Conservation (phyloP, 140 eudicot species). For the Senecio squalidus region DNA sequence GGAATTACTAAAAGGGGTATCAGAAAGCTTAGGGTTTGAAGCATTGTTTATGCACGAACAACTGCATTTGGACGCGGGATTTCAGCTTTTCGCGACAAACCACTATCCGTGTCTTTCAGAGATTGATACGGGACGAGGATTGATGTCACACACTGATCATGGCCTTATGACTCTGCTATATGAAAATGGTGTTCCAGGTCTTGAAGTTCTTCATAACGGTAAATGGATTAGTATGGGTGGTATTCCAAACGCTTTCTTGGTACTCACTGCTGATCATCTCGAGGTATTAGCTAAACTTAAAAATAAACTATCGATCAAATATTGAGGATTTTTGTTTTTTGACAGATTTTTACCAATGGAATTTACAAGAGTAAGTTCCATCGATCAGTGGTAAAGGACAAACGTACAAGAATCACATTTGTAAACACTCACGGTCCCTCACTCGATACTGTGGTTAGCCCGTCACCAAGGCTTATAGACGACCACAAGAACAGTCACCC, state of each 20-base stretch:
- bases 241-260: slow-evolving; percentile 26
- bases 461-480: no score
- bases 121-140: slow-evolving; percentile 8
- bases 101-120: slow-evolving; percentile 19
- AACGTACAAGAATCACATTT: no score
- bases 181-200: slow-evolving; percentile 41
- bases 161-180: slow-evolving; percentile 43
- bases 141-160: slow-evolving; percentile 24
- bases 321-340: no score
- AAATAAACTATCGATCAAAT: no score
- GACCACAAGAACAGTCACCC: no score
- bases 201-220: slow-evolving; percentile 38
- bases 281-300: slow-evolving; percentile 12
- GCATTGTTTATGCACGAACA: slow-evolving; percentile 15
- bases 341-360: no score
- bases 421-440: no score
- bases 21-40: slow-evolving; percentile 39
- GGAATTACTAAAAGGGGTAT: slow-evolving; percentile 34
- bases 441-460: no score
- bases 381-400: no score
- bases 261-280: slow-evolving; percentile 39
- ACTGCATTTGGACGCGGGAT: slow-evolving; percentile 24
- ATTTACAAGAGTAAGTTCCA: no score
- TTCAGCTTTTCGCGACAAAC: slow-evolving; percentile 26
- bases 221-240: slow-evolving; percentile 35